Conservation (phyloP, 305 asterid genomes). For the Fraxinus floribunda region DNA sequence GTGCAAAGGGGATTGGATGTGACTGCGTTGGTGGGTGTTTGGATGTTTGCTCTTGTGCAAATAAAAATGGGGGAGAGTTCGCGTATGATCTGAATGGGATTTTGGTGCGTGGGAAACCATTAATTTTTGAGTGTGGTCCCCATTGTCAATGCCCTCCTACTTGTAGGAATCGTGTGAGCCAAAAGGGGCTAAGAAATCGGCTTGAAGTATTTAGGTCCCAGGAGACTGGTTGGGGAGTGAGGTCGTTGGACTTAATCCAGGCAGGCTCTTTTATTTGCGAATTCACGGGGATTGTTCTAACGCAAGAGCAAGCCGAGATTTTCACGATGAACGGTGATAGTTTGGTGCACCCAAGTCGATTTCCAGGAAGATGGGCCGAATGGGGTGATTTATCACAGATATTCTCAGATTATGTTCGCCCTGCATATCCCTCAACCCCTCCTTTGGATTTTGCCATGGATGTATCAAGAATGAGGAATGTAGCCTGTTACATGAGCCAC, state of each 20-base stretch:
- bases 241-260: constrained; percentile 53
- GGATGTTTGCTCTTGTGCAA: constrained; percentile 41
- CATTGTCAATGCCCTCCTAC: constrained; percentile 44
- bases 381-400: constrained; percentile 36
- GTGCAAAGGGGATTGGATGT: constrained; percentile 30
- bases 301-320: constrained; percentile 45
- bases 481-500: constrained; percentile 37
- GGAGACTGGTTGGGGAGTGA: constrained; percentile 61
- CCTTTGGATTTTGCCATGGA: constrained; percentile 36
- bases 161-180: constrained; percentile 50
- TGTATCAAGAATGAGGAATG: constrained; percentile 36
- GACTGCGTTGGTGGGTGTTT: constrained; percentile 41
- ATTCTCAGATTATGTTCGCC: constrained; percentile 26
- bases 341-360: constrained; percentile 31
- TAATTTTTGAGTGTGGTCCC: constrained; percentile 51
- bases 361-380: constrained; percentile 33
- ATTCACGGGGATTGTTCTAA: constrained; percentile 49
- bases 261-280: constrained; percentile 57
- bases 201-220: constrained; percentile 51
- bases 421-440: constrained; percentile 30
- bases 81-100: constrained; percentile 46
- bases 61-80: constrained; percentile 48
- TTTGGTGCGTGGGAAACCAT: constrained; percentile 43
- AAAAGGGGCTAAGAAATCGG: constrained; percentile 45
- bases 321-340: constrained; percentile 35